Evolutionary conservation across 1,284 basidiomycete species (phyloP).

Genomic region (Coniferiporia weirii): DNA sequence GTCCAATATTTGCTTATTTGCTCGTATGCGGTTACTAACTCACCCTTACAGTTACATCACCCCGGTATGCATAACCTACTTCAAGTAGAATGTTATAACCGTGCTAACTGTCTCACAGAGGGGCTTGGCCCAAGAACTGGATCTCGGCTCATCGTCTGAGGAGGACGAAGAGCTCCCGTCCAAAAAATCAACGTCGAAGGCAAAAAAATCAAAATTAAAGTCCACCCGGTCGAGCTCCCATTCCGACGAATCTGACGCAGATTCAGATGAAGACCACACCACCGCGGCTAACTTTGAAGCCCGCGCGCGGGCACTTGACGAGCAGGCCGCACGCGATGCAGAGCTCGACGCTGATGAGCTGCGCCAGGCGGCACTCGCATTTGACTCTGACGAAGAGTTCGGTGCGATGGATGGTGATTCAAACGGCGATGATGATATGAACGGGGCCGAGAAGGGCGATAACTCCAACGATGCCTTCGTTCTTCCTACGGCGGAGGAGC

Average conservation of each 20-base stretch:
- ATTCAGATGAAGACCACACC: constrained; percentile 50
- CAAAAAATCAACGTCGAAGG: constrained; percentile 25
- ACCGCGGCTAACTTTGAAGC: constrained; percentile 76
- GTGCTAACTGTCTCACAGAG: constrained; percentile 10
- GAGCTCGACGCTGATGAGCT: constrained; percentile 64
- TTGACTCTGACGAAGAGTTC: constrained; percentile 30
- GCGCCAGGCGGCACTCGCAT: constrained; percentile 47
- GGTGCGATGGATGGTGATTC: constrained; percentile 48
- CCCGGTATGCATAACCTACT: constrained; percentile 2
- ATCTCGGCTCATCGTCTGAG: constrained; percentile 44
- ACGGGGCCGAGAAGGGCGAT: constrained; percentile 53
- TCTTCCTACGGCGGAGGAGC: constrained; percentile 78
- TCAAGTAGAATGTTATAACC: neutral
- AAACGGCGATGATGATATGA: constrained; percentile 53
- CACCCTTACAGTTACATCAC: constrained; percentile 5
- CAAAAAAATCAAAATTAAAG: constrained; percentile 22
- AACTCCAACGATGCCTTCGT: constrained; percentile 50
- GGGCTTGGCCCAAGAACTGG: constrained; percentile 58
- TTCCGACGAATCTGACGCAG: constrained; percentile 34
- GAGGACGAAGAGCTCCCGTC: constrained; percentile 18
- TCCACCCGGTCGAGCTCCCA: constrained; percentile 21
- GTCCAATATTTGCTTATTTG: constrained; percentile 15
- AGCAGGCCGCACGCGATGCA: constrained; percentile 58
- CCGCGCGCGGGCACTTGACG: constrained; percentile 68
- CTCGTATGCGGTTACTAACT: neutral